Conservation (phyloP, 2,329 filamentous ascomycete genomes). For the Alternaria longipes region DNA sequence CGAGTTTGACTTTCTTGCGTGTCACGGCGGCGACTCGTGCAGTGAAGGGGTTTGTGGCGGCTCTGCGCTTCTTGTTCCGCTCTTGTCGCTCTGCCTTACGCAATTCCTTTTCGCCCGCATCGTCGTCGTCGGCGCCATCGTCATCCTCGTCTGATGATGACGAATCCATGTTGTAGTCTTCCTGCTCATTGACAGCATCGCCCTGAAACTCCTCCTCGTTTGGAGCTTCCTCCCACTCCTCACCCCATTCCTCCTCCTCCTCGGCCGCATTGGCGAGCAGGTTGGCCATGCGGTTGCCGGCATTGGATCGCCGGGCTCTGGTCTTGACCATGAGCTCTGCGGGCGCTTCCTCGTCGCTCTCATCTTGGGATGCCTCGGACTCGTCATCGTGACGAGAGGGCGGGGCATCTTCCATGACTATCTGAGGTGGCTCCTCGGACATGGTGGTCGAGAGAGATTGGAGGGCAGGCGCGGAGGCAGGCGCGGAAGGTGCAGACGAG, state of each 20-base stretch:
- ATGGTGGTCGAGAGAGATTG: slow-evolving; percentile 16
- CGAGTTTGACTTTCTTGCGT: slow-evolving; percentile 50
- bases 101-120: slow-evolving; percentile 88
- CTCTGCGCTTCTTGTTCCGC: slow-evolving; percentile 77
- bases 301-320: slow-evolving; percentile 49
- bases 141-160: slow-evolving; percentile 79
- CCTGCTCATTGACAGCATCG: slow-evolving; percentile 64
- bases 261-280: slow-evolving; percentile 13
- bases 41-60: slow-evolving; percentile 61
- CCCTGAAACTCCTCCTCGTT: slow-evolving; percentile 63
- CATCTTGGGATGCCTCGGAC: slow-evolving; percentile 31
- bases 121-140: slow-evolving; percentile 73
- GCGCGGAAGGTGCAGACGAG: slow-evolving; percentile 40
- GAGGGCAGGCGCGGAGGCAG: slow-evolving; percentile 6
- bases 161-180: slow-evolving; percentile 82
- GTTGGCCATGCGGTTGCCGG: background rate
- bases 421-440: slow-evolving; percentile 26
- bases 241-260: slow-evolving; percentile 50
- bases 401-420: slow-evolving; percentile 20
- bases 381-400: slow-evolving; percentile 25
- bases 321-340: slow-evolving; percentile 51
- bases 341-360: slow-evolving; percentile 42
- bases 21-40: slow-evolving; percentile 50
- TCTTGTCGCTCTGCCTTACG: slow-evolving; percentile 77
- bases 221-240: slow-evolving; percentile 73